Evolutionary conservation across 2,329 filamentous ascomycete species (phyloP).

Genomic region (Microdochium nivale): DNA sequence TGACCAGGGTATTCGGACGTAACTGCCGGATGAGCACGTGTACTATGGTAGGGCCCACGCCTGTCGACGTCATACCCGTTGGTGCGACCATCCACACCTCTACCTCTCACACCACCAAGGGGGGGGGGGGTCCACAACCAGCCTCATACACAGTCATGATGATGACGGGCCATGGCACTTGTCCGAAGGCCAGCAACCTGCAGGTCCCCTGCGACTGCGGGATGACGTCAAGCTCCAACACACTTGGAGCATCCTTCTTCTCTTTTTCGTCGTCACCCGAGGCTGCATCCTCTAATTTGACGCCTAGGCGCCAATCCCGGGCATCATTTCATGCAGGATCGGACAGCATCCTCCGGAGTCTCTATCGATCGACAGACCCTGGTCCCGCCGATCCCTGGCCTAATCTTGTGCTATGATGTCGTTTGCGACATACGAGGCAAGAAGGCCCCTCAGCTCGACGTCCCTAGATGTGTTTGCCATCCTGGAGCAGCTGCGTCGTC

Average conservation of each 20-base stretch:
- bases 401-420: not conserved
- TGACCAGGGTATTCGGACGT: too few relatives aligned
- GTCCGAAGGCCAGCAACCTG: not conserved
- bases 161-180: not conserved
- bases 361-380: not conserved
- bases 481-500: too few relatives aligned
- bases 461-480: not conserved
- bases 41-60: not conserved
- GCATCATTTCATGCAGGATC: too few relatives aligned
- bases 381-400: not conserved
- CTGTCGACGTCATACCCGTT: not conserved
- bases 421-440: not conserved
- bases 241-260: not conserved
- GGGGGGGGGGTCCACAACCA: not conserved
- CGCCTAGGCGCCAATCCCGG: too few relatives aligned
- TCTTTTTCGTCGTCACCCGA: not conserved
- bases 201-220: not conserved
- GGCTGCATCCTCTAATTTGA: too few relatives aligned
- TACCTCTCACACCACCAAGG: too few relatives aligned
- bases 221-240: not conserved
- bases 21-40: not conserved
- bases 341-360: too few relatives aligned
- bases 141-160: not conserved
- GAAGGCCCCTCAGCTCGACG: not conserved
- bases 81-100: too few relatives aligned